Conservation (phyloP, 768 basidiomycete species). For the Panellus pusillus region DNA sequence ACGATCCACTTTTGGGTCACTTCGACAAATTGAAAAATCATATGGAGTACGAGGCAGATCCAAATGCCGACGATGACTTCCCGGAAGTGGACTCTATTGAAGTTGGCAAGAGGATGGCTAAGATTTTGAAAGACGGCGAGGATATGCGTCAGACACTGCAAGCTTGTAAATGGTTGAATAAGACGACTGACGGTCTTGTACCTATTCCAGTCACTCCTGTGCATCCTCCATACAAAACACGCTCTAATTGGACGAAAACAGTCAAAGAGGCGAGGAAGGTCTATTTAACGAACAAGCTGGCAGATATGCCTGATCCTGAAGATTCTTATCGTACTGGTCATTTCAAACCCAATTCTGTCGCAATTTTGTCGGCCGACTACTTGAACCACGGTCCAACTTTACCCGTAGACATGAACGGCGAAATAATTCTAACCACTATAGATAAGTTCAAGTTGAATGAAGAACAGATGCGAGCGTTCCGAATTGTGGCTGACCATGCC, state of each 20-base stretch:
- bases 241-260: background rate
- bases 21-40: constrained; percentile 3
- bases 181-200: too few relatives aligned
- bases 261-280: background rate
- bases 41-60: background rate
- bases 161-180: too few relatives aligned
- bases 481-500: constrained; percentile 29
- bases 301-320: background rate
- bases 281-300: background rate
- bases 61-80: background rate
- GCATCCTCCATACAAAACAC: background rate
- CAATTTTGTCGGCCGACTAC: constrained; percentile 5
- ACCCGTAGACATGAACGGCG: too few relatives aligned
- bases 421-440: constrained; percentile 4
- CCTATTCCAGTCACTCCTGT: background rate
- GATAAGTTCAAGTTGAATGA: constrained; percentile 24
- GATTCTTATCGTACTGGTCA: too few relatives aligned
- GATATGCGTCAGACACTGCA: too few relatives aligned
- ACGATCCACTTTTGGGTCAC: constrained; percentile 1
- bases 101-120: background rate
- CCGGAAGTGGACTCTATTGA: constrained; percentile 1
- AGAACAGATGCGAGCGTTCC: constrained; percentile 31
- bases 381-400: too few relatives aligned
- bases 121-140: too few relatives aligned
- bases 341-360: background rate